Base-by-base conservation (phyloP, 495 filamentous ascomycete species). In the Neurospora africana region DNA sequence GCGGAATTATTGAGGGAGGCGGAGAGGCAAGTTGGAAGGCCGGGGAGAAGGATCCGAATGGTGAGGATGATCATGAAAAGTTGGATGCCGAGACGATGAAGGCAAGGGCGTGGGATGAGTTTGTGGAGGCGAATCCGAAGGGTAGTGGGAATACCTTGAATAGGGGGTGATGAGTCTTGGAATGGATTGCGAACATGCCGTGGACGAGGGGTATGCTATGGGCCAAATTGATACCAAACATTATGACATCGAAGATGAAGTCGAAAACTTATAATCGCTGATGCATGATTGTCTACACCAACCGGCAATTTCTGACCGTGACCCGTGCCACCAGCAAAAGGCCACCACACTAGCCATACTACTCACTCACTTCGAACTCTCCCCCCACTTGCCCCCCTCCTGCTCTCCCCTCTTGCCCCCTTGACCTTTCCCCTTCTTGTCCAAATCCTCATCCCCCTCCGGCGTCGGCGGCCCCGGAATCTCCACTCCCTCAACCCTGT, bases 51-150 rank as follows among this genome's bases (percentile, higher is more conserved):
- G 88, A 90, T 5, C 90, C 93, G 79, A 85, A 91, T 35, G 91
- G 98, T 80, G 94, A 98, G 83, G 96, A 98, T 81, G 86, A 98
- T 81, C 74, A 92, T 58, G 91, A 93, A 44, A 93, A 89, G 73
- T 93, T 90, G 5, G 95, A 98, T 76, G 86, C 86, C 69, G 95
- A 94, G 80, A 99, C 93, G 1, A 89, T 93, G 88, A 98, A 98
- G 81, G 93, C 93, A 23, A 86, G 95, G 72, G 92, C 88, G 69
- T 99, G 95, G 95, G 95, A 99, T 82, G 96, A 98, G 81, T 99
- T 89, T 80, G 90, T 85, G 65, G 95, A 99, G 82, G 89, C 88
- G 4, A 99, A 99, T 80, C 91, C 93, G 3, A 91, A 89, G 78
- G 93, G 93, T 10, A 90, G 91, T 73, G 93, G 93, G 38, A 97